A percentile compares a stretch with the other conserved stretches of the same genome.
Conservation (phyloP, 257 asterid species). For the Gardenia jasminoides region DNA sequence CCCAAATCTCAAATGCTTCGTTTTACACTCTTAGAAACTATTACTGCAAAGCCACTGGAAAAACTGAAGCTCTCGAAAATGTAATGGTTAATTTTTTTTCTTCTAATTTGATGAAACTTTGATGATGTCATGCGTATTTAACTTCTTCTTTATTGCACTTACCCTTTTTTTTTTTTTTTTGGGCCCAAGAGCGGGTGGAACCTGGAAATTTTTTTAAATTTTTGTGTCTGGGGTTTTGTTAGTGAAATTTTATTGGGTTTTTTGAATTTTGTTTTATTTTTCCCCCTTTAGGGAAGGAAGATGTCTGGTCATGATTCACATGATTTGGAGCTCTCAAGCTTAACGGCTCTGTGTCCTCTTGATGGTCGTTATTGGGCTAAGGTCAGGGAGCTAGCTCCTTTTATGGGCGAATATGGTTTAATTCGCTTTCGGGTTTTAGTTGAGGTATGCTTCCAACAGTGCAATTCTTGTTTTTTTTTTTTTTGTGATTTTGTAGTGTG, state of each 20-base stretch:
- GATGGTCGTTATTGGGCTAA: constrained; percentile 94
- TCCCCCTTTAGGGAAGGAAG: constrained; percentile 36
- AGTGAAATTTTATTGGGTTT: no score
- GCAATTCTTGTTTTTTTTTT: no score
- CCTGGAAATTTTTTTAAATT: background rate
- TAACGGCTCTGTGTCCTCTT: constrained; percentile 69
- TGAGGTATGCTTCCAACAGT: constrained; percentile 49
- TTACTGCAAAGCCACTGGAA: constrained; percentile 35
- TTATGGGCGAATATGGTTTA: constrained; percentile 81
- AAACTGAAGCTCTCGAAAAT: constrained; percentile 28
- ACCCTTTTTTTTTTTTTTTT: no score
- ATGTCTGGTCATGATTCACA: constrained; percentile 24
- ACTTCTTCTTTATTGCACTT: no score
- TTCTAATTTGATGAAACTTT: background rate
- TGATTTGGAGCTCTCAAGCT: constrained; percentile 49
- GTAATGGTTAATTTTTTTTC: constrained; percentile 16
- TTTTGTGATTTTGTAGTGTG: no score
- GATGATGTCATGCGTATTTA: no score
- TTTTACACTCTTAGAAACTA: constrained; percentile 25
- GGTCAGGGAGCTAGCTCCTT: constrained; percentile 83
- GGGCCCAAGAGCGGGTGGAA: no score
- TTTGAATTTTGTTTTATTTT: constrained; percentile 8
- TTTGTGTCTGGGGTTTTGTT: background rate
- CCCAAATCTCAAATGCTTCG: constrained; percentile 15
- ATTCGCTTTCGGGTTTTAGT: constrained; percentile 74